A percentile compares a stretch with the other conserved stretches of the same genome.
phyloP scores from a whole-genome alignment of 495 filamentous ascomycete species.

The Hypoxylon crocopeplum region DNA sequence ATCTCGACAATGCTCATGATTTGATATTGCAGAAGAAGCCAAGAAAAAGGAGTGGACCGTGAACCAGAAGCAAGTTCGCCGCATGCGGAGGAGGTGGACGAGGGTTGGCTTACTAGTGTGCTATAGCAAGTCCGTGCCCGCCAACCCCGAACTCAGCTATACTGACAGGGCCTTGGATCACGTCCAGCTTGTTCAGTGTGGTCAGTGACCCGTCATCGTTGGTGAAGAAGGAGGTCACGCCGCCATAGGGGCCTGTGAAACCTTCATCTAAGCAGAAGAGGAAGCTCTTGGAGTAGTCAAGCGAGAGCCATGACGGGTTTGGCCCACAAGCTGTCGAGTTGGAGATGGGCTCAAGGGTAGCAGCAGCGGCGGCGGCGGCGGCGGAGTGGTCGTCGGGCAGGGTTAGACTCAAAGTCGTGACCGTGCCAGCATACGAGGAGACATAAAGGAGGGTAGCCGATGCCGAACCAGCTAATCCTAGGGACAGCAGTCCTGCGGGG shows the following conservation, averaged over 20 bases:
- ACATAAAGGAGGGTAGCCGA: conserved; percentile 60
- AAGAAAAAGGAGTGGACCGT: conserved; percentile 28
- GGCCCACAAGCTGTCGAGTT: conserved; percentile 56
- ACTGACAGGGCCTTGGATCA: conserved; percentile 54
- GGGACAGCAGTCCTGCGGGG: conserved; percentile 41
- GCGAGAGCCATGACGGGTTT: conserved; percentile 66
- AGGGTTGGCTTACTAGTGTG: conserved; percentile 55
- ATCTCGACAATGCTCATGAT: conserved; percentile 14
- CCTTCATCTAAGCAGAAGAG: conserved; percentile 70
- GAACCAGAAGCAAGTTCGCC: conserved; percentile 26
- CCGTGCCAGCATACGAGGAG: conserved; percentile 65
- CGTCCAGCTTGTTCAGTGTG: conserved; percentile 41
- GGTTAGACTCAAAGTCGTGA: conserved; percentile 61
- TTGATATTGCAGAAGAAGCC: conserved; percentile 26
- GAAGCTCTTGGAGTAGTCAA: conserved; percentile 52
- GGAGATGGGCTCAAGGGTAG: conserved; percentile 45
- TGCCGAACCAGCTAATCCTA: conserved; percentile 41
- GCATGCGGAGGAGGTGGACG: conserved; percentile 17
- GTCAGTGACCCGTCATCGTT: conserved; percentile 44
- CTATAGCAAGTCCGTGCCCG: conserved; percentile 51
- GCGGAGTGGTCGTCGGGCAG: conserved; percentile 29
- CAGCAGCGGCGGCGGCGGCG: conserved; percentile 26
- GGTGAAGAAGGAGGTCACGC: conserved; percentile 51
- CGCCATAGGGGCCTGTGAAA: conserved; percentile 45
- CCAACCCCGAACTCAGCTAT: conserved; percentile 51